Evolutionary conservation across 371 early-diverging fungal genomes (phyloP).

Genomic region (Apophysomyces sp.): DNA sequence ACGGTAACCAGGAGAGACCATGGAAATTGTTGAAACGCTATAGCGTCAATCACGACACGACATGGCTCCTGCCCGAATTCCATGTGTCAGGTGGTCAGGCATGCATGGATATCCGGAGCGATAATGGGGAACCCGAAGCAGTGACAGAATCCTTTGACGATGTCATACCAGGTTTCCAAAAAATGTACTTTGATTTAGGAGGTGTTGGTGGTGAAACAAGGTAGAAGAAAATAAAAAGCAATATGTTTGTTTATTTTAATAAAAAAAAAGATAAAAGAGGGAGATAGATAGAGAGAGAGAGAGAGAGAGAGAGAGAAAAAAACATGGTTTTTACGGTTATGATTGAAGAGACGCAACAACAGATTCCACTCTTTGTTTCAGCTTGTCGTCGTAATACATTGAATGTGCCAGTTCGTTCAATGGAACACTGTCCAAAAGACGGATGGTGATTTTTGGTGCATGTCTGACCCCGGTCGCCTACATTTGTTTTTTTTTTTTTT

Average conservation of each 20-base stretch:
- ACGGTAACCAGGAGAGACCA: slow-evolving; percentile 20
- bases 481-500: too few relatives aligned
- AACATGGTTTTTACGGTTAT: background rate
- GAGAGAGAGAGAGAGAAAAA: background rate
- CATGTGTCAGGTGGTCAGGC: slow-evolving; percentile 31
- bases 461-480: slow-evolving; percentile 13
- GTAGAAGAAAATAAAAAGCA: background rate
- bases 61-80: slow-evolving; percentile 34
- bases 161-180: slow-evolving; percentile 24
- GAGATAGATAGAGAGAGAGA: background rate
- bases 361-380: slow-evolving; percentile 37
- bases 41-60: slow-evolving; percentile 16
- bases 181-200: slow-evolving; percentile 35
- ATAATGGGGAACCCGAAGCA: slow-evolving; percentile 31
- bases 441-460: slow-evolving; percentile 47
- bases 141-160: slow-evolving; percentile 27
- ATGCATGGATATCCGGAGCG: slow-evolving; percentile 42
- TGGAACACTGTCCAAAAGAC: slow-evolving; percentile 48
- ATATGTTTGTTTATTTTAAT: slow-evolving; percentile 8
- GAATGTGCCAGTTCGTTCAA: slow-evolving; percentile 41
- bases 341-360: slow-evolving; percentile 11
- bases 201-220: slow-evolving; percentile 46
- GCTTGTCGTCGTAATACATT: slow-evolving; percentile 40
- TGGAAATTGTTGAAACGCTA: slow-evolving; percentile 41
- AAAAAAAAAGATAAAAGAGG: slow-evolving; percentile 1